phyloP scores from a whole-genome alignment of 805 yeast genomes.

The Yamadazyma phyllophila region DNA sequence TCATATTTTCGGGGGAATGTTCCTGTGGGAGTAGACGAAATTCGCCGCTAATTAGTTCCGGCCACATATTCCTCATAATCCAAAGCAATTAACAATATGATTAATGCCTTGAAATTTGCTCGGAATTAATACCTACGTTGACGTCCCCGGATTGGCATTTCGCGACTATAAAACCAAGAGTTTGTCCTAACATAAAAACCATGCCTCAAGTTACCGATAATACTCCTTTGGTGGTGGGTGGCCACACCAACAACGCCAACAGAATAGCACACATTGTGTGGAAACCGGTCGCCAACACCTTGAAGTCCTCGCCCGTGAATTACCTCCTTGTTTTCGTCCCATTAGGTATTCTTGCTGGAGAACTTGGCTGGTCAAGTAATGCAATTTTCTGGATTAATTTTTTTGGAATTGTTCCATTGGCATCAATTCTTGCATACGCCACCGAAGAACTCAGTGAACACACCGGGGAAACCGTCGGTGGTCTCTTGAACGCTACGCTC shows the following conservation, averaged over 20 bases:
- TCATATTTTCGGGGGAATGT: neutral
- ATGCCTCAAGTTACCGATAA: slow-evolving; percentile 1
- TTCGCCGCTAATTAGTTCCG: too few species aligned
- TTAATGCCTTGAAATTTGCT: neutral
- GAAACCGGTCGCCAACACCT: slow-evolving; percentile 17
- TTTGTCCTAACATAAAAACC: neutral
- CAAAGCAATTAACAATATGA: neutral
- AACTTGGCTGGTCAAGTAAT: slow-evolving; percentile 51
- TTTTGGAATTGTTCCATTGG: slow-evolving; percentile 87
- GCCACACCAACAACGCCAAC: neutral
- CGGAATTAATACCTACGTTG: neutral
- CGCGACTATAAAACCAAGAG: neutral
- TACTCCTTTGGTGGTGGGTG: slow-evolving; percentile 1
- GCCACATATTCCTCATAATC: neutral
- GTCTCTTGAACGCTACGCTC: slow-evolving; percentile 91
- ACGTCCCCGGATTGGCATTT: neutral
- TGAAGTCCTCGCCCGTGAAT: slow-evolving; percentile 70
- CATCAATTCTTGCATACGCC: slow-evolving; percentile 84
- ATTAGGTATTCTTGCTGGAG: slow-evolving; percentile 75
- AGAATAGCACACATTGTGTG: neutral
- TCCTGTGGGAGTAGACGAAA: too few species aligned
- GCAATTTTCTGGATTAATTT: slow-evolving; percentile 72
- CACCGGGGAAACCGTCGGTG: slow-evolving; percentile 91
- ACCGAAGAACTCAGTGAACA: slow-evolving; percentile 88
- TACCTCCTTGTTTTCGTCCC: slow-evolving; percentile 82